Evolutionary conservation across 2,329 filamentous ascomycete genomes (phyloP).

Genomic region (Diaporthe vaccinii): DNA sequence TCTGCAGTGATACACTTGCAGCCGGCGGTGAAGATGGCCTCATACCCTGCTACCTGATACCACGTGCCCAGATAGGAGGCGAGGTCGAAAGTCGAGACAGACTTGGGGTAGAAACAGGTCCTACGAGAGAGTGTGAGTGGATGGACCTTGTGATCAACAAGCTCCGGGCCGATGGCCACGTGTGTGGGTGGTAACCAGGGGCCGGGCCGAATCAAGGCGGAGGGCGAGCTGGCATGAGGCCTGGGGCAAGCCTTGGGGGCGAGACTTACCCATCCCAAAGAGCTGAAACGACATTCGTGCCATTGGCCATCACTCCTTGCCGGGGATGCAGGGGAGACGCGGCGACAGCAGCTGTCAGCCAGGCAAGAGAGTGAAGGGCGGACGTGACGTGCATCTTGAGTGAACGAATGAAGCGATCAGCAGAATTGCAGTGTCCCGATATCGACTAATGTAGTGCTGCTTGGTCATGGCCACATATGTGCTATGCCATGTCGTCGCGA

Average conservation of each 20-base stretch:
- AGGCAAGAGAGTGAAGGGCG: constrained; percentile 17
- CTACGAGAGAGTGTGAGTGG: neutral
- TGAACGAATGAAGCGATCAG: neutral
- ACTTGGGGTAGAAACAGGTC: constrained; percentile 43
- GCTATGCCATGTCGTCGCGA: neutral
- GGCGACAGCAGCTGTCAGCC: constrained; percentile 26
- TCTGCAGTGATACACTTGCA: constrained; percentile 43
- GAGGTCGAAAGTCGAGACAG: constrained; percentile 42
- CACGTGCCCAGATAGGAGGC: constrained; percentile 41
- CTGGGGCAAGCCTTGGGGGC: neutral
- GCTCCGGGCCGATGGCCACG: neutral
- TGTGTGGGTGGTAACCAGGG: neutral
- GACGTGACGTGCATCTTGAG: constrained; percentile 34
- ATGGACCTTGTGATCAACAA: neutral
- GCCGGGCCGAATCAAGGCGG: neutral
- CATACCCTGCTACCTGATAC: constrained; percentile 43
- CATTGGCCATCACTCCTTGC: constrained; percentile 34
- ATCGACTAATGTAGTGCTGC: neutral
- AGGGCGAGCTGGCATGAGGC: neutral
- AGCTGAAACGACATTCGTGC: constrained; percentile 36
- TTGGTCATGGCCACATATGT: neutral
- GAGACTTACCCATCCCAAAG: constrained; percentile 37
- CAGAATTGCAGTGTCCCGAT: neutral
- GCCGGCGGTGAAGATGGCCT: constrained; percentile 40
- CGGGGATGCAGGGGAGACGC: constrained; percentile 19